phyloP scores from a whole-genome alignment of 176 grass and related monocot species.

The Carex pumila region DNA sequence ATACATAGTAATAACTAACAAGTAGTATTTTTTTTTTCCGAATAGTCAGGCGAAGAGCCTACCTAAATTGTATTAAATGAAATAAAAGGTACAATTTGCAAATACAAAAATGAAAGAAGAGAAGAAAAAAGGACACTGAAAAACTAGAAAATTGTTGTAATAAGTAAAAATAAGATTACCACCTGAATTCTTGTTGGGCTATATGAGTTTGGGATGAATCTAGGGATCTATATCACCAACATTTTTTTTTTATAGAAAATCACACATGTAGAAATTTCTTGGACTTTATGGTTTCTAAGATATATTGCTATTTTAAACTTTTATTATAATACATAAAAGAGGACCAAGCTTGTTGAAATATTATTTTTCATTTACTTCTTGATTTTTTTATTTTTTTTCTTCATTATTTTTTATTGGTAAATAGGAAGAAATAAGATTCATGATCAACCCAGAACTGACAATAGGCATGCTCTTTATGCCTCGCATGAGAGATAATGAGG shows the following conservation, averaged over 20 bases:
- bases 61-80: too few species aligned
- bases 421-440: constrained; percentile 49
- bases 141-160: neutral
- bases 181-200: too few species aligned
- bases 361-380: neutral
- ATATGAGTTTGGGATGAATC: neutral
- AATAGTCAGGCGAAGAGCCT: too few species aligned
- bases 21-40: too few species aligned
- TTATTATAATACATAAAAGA: neutral
- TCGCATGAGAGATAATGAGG: constrained; percentile 35
- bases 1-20: neutral
- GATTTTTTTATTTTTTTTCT: neutral
- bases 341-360: neutral
- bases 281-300: neutral
- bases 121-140: too few species aligned
- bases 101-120: too few species aligned
- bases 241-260: neutral
- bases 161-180: neutral
- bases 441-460: constrained; percentile 46
- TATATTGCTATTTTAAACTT: neutral
- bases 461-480: constrained; percentile 46
- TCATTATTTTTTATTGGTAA: neutral
- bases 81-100: too few species aligned
- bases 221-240: neutral
- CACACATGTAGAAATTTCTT: neutral